phyloP scores from a whole-genome alignment of 2,329 filamentous ascomycete genomes.

The Thelonectria rubi region DNA sequence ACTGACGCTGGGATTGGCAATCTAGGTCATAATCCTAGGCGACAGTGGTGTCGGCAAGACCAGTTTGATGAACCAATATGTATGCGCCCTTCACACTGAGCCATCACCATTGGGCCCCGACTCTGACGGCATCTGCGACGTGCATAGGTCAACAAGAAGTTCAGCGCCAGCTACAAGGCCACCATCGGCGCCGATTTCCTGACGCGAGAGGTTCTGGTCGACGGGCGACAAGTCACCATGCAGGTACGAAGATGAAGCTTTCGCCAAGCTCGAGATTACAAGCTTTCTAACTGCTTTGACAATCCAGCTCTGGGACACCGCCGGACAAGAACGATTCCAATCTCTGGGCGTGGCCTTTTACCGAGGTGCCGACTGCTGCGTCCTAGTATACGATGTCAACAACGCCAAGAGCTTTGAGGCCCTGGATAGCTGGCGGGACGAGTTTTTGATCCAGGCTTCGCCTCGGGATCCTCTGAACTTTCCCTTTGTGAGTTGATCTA shows the following conservation, averaged over 20 bases:
- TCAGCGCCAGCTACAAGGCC: slow-evolving; percentile 99
- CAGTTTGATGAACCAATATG: slow-evolving; percentile 99
- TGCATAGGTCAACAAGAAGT: slow-evolving; percentile 97
- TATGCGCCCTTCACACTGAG: slow-evolving; percentile 58
- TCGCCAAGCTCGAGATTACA: slow-evolving; percentile 18
- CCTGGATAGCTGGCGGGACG: slow-evolving; percentile 96
- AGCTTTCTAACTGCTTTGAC: slow-evolving; percentile 9
- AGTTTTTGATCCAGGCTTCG: slow-evolving; percentile 97
- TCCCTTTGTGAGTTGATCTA: slow-evolving; percentile 82
- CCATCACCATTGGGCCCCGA: slow-evolving; percentile 12
- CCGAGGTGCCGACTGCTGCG: slow-evolving; percentile 95
- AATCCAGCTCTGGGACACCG: slow-evolving; percentile 91
- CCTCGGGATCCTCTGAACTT: slow-evolving; percentile 97
- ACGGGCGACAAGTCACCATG: slow-evolving; percentile 98
- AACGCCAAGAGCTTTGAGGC: slow-evolving; percentile 99
- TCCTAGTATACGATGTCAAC: slow-evolving; percentile 98
- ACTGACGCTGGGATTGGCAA: slow-evolving; percentile 29
- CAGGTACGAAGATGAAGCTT: slow-evolving; percentile 67
- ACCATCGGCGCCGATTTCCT: slow-evolving; percentile 99
- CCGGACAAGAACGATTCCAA: slow-evolving; percentile 96
- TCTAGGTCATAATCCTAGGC: slow-evolving; percentile 95
- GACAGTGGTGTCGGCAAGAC: slow-evolving; percentile 99
- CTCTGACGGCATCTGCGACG: slow-evolving; percentile 22
- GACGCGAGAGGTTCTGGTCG: slow-evolving; percentile 96
- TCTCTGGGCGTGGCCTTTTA: slow-evolving; percentile 98